These are phyloP conservation scores for Rubia occidens DNA, from an alignment of 305 asterid genomes.

Conservation along the genomic window DNA sequence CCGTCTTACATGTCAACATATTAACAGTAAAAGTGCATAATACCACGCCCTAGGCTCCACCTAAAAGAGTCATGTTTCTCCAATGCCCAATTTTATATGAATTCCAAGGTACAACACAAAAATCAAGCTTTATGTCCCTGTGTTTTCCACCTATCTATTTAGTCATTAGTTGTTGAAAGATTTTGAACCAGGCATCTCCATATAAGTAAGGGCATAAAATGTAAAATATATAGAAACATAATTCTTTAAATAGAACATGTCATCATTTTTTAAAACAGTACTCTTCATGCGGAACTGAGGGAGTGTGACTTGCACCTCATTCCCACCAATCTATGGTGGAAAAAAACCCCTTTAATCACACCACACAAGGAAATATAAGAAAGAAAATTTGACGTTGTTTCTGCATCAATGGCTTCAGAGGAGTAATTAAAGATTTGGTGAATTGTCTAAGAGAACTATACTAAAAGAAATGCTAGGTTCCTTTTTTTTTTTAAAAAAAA, in stretches of 20 bases:
- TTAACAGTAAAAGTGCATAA: background rate
- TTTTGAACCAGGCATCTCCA: background rate
- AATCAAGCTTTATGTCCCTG: background rate
- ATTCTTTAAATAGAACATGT: no score
- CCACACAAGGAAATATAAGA: background rate
- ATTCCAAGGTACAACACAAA: background rate
- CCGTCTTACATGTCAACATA: background rate
- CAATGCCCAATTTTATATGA: no score
- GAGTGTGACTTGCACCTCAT: background rate
- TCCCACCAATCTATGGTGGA: background rate
- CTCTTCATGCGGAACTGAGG: no score
- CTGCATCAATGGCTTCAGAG: background rate
- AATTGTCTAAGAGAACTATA: background rate
- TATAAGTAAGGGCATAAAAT: no score
- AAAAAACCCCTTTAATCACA: background rate
- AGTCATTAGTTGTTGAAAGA: no score
- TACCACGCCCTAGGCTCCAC: background rate
- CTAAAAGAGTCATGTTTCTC: no score
- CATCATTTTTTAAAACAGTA: no score
- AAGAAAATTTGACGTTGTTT: background rate
- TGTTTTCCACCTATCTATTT: background rate
- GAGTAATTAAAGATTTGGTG: background rate
- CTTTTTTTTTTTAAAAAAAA: no score
- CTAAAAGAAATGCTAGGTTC: background rate
- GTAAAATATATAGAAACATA: no score